Evolutionary conservation across 805 yeast species (phyloP).

Genomic region (Sugiyamaella smithiae): DNA sequence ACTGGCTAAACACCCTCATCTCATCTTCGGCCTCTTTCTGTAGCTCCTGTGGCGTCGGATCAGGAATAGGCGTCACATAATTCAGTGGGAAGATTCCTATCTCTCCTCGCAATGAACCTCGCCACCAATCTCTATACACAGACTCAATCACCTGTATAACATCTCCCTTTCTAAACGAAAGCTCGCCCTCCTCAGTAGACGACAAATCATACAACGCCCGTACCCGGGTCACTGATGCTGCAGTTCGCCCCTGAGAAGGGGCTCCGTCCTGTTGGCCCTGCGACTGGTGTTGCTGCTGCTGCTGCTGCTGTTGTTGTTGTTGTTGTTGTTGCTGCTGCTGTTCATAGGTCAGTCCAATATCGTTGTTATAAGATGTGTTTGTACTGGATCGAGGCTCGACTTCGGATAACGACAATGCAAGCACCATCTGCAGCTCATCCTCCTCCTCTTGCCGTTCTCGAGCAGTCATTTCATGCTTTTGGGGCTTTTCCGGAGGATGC

Average conservation of each 20-base stretch:
- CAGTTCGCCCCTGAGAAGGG: constrained; percentile 26
- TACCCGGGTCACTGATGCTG: constrained; percentile 57
- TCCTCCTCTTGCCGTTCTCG: constrained; percentile 62
- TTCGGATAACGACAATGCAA: constrained; percentile 70
- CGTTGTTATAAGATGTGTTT: constrained; percentile 4
- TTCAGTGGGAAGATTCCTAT: constrained; percentile 90
- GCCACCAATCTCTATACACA: constrained; percentile 94
- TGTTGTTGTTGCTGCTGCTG: constrained; percentile 20
- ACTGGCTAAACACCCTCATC: constrained; percentile 49
- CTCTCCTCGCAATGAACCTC: constrained; percentile 77
- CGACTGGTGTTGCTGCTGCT: constrained; percentile 23
- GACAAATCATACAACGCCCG: constrained; percentile 80
- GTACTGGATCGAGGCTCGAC: constrained; percentile 33
- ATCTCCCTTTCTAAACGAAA: constrained; percentile 85
- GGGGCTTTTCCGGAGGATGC: constrained; percentile 55
- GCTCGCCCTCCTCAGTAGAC: constrained; percentile 79
- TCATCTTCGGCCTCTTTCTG: constrained; percentile 51
- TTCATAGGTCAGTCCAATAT: constrained; percentile 20
- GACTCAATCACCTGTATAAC: constrained; percentile 81
- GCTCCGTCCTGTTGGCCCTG: constrained; percentile 12
- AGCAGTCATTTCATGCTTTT: constrained; percentile 47
- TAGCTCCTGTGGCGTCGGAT: constrained; percentile 60
- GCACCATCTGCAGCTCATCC: constrained; percentile 71
- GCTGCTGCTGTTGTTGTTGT: constrained; percentile 24
- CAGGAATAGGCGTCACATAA: constrained; percentile 77